phyloP scores from a whole-genome alignment of 495 filamentous ascomycete species.

The Aspergillus cristatus region DNA sequence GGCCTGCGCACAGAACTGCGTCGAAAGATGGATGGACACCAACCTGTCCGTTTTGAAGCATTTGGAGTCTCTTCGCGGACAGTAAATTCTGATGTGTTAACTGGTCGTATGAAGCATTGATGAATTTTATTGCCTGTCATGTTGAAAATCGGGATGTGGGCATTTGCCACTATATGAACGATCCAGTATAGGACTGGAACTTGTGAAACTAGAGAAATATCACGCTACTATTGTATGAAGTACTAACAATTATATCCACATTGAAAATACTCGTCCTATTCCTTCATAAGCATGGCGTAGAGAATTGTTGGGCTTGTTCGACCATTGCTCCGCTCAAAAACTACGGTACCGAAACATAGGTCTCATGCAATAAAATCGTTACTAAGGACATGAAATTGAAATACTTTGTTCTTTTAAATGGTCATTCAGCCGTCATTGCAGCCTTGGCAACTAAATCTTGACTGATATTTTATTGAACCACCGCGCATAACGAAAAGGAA shows the following conservation, averaged over 20 bases:
- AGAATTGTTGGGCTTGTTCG: too few species aligned
- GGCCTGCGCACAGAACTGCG: slow-evolving; percentile 78
- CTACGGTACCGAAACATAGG: too few species aligned
- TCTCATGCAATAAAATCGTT: too few species aligned
- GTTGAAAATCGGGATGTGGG: neutral
- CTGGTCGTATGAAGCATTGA: neutral
- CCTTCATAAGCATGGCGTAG: too few species aligned
- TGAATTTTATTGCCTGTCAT: neutral
- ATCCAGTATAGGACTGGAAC: too few species aligned
- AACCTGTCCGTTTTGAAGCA: slow-evolving; percentile 74
- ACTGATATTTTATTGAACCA: slow-evolving; percentile 36
- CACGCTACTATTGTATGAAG: too few species aligned
- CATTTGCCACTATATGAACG: too few species aligned
- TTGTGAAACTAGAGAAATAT: too few species aligned
- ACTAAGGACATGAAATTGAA: too few species aligned
- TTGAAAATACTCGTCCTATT: too few species aligned
- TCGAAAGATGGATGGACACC: slow-evolving; percentile 86
- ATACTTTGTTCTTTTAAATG: neutral
- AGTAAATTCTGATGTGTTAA: slow-evolving; percentile 13
- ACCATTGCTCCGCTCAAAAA: too few species aligned
- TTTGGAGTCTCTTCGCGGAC: slow-evolving; percentile 53
- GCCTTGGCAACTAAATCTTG: slow-evolving; percentile 25
- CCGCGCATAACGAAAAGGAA: slow-evolving; percentile 32
- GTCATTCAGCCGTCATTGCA: slow-evolving; percentile 38
- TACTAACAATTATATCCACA: too few species aligned